A percentile compares a stretch with the other conserved stretches of the same genome.
Conservation (phyloP, 75 land plant species). For the Chamaecyparis obtusa region DNA sequence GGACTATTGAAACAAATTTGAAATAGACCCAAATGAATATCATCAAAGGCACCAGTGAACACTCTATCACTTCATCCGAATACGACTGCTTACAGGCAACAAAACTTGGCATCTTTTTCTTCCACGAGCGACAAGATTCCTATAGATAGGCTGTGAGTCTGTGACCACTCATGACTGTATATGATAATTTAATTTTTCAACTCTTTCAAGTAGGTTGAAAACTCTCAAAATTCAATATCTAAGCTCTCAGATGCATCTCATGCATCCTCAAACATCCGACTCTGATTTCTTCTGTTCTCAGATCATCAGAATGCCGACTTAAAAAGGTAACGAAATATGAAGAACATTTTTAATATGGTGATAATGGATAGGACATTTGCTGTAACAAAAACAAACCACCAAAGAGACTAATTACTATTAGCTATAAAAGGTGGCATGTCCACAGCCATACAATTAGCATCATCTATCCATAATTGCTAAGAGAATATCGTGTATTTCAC, state of each 20-base stretch:
- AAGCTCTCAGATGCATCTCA: background rate
- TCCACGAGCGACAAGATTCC: background rate
- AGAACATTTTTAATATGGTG: too few species aligned
- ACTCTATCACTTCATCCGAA: too few species aligned
- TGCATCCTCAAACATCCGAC: background rate
- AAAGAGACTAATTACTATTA: too few species aligned
- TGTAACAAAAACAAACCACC: background rate
- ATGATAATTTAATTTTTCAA: background rate
- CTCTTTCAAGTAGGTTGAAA: background rate
- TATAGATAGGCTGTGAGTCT: background rate
- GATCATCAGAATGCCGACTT: background rate
- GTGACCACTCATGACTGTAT: background rate
- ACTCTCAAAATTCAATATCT: background rate
- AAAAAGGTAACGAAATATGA: too few species aligned
- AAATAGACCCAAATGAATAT: too few species aligned
- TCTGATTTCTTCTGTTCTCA: background rate
- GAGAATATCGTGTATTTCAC: too few species aligned
- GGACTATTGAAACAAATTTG: too few species aligned
- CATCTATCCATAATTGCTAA: background rate
- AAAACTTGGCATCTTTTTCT: background rate
- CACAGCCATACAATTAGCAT: background rate
- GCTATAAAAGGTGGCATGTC: background rate
- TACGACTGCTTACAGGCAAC: background rate
- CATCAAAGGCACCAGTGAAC: too few species aligned
- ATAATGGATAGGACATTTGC: background rate